Percentiles rank a stretch among this genome's conserved stretches.
phyloP scores from a whole-genome alignment of 495 filamentous ascomycete genomes.

The Beverwykella pulmonaria region DNA sequence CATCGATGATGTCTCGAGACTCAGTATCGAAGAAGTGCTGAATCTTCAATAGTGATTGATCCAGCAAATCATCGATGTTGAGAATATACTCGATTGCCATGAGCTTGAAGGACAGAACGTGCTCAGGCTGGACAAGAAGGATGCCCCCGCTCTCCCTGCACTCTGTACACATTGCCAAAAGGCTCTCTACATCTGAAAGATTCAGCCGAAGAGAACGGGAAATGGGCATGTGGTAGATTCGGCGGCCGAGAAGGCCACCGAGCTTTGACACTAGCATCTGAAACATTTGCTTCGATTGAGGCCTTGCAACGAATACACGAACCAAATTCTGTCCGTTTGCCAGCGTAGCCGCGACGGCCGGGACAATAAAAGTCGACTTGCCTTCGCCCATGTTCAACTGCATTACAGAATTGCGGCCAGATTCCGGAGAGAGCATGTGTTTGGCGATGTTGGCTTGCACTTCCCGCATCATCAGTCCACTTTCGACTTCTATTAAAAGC shows the following conservation, averaged over 20 bases:
- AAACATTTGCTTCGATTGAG: conserved; percentile 64
- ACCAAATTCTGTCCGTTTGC: conserved; percentile 63
- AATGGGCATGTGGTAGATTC: conserved; percentile 64
- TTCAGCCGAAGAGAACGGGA: too few species aligned
- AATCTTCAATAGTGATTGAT: conserved; percentile 20
- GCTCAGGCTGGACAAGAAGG: conserved; percentile 67
- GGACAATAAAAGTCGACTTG: conserved; percentile 72
- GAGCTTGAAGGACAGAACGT: conserved; percentile 69
- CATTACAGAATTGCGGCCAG: conserved; percentile 58
- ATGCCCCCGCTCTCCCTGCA: conserved; percentile 53
- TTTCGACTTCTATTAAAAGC: conserved; percentile 67
- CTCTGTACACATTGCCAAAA: conserved; percentile 48
- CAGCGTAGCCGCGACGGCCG: conserved; percentile 60
- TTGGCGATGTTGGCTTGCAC: conserved; percentile 62
- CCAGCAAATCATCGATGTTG: conserved; percentile 34
- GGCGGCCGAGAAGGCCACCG: conserved; percentile 61
- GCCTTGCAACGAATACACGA: conserved; percentile 64
- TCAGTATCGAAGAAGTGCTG: conserved; percentile 37
- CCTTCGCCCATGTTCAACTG: conserved; percentile 80
- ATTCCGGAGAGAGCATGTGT: conserved; percentile 57
- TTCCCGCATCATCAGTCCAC: conserved; percentile 61
- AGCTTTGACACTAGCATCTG: conserved; percentile 63
- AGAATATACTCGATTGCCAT: conserved; percentile 60
- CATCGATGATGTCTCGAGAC: conserved; percentile 44
- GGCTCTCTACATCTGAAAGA: too few species aligned